Conservation (phyloP, 2,329 filamentous ascomycete species). For the Graphiopsis chlorocephala region DNA sequence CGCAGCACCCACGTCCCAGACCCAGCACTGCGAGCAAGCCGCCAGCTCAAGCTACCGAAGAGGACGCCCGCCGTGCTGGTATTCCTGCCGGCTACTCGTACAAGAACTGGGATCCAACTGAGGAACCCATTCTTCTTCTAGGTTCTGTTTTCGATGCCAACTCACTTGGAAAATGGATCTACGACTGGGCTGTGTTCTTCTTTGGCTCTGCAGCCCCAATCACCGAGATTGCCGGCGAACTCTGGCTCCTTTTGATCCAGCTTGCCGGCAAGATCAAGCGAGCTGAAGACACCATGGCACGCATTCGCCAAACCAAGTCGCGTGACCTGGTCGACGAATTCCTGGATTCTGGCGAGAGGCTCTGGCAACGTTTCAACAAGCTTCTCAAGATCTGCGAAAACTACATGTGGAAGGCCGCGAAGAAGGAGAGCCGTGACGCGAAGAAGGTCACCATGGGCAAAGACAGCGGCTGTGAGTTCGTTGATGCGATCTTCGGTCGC, state of each 20-base stretch:
- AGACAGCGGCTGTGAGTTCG: conserved; percentile 90
- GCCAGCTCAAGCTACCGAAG: conserved; percentile 58
- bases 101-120: conserved; percentile 96
- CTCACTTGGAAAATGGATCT: conserved; percentile 98
- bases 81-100: conserved; percentile 90
- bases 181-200: conserved; percentile 96
- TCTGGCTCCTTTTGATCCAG: conserved; percentile 94
- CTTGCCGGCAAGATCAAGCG: conserved; percentile 91
- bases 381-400: conserved; percentile 88
- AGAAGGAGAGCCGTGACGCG: conserved; percentile 60
- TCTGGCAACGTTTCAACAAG: conserved; percentile 80
- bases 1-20: conserved; percentile 42
- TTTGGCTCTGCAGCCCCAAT: conserved; percentile 79
- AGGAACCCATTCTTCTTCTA: conserved; percentile 89
- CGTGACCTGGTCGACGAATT: conserved; percentile 85
- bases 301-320: conserved; percentile 70
- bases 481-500: conserved; percentile 89
- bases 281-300: conserved; percentile 71
- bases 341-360: conserved; percentile 79
- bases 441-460: conserved; percentile 77
- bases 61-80: conserved; percentile 60
- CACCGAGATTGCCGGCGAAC: conserved; percentile 85
- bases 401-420: conserved; percentile 89
- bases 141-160: conserved; percentile 97
- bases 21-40: conserved; percentile 39